phyloP scores from a whole-genome alignment of 225 moss, liverwort and hornwort species.

The Sphagnum tenellum region DNA sequence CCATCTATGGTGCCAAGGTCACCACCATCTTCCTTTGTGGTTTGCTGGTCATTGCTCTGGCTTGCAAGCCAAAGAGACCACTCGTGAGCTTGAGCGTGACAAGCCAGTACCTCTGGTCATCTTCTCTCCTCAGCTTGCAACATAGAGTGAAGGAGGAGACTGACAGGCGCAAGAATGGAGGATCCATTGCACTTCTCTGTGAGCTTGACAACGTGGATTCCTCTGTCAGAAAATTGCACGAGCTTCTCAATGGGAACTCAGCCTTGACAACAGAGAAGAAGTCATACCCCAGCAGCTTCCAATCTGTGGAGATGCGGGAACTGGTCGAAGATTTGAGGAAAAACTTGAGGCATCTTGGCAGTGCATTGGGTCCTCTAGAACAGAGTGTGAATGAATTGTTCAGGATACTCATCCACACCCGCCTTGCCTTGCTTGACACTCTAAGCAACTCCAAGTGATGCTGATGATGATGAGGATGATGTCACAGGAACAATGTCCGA shows the following conservation, averaged over 20 bases:
- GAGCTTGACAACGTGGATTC: slow-evolving; percentile 32
- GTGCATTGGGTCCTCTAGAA: slow-evolving; percentile 22
- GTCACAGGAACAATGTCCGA: no score
- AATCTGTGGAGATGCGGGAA: slow-evolving; percentile 10
- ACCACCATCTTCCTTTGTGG: slow-evolving; percentile 30
- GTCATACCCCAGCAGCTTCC: not conserved
- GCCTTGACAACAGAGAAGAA: slow-evolving; percentile 8
- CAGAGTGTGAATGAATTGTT: slow-evolving; percentile 32
- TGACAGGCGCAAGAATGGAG: slow-evolving; percentile 26
- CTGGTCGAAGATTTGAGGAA: slow-evolving; percentile 13
- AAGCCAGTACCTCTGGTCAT: slow-evolving; percentile 15
- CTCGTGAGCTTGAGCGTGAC: slow-evolving; percentile 17
- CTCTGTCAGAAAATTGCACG: slow-evolving; percentile 14
- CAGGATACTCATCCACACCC: slow-evolving; percentile 22
- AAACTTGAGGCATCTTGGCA: slow-evolving; percentile 14
- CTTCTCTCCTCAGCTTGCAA: slow-evolving; percentile 12
- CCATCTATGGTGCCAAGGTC: slow-evolving; percentile 35
- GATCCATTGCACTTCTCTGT: slow-evolving; percentile 20
- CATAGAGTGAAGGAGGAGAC: slow-evolving; percentile 36
- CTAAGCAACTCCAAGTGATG: slow-evolving; percentile 10
- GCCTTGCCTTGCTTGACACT: slow-evolving; percentile 26
- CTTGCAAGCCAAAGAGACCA: slow-evolving; percentile 28
- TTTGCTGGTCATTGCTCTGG: slow-evolving; percentile 22
- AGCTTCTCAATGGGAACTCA: slow-evolving; percentile 11
- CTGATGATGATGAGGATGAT: no score